A percentile compares a stretch with the other conserved stretches of the same genome.
Conservation (phyloP, 495 filamentous ascomycete species). For the Bacidia gigantensis region DNA sequence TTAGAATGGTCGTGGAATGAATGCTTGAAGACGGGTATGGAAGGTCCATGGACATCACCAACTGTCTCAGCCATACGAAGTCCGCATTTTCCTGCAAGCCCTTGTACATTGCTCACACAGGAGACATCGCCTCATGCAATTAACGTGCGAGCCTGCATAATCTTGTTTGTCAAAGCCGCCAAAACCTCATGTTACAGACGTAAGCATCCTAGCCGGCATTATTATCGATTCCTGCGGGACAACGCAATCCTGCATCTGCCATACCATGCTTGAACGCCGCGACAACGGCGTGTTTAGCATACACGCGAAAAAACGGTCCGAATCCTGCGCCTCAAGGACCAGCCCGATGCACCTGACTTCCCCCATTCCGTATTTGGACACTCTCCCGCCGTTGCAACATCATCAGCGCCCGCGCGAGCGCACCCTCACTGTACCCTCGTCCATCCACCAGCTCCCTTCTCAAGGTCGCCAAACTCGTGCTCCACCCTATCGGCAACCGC, state of each 20-base stretch:
- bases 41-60: not conserved
- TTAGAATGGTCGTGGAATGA: constrained; percentile 22
- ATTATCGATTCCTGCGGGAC: not conserved
- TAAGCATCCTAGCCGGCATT: not conserved
- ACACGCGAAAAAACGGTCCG: not conserved
- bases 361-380: constrained; percentile 80
- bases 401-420: constrained; percentile 69
- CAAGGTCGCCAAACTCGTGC: constrained; percentile 73
- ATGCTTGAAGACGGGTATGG: not conserved
- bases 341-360: constrained; percentile 74
- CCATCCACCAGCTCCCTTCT: constrained; percentile 82
- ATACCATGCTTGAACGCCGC: not conserved
- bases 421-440: constrained; percentile 73
- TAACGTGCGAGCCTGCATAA: too few relatives aligned
- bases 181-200: not conserved
- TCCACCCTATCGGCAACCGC: constrained; percentile 88
- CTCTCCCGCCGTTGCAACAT: constrained; percentile 80
- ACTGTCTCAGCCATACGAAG: not conserved
- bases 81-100: not conserved
- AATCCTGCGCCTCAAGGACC: constrained; percentile 42
- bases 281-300: not conserved
- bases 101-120: too few relatives aligned
- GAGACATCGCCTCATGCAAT: too few relatives aligned
- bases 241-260: not conserved
- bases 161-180: not conserved